These are phyloP conservation scores for Candolleomyces eurysporus DNA, from an alignment of 768 basidiomycete genomes.

Conservation along the genomic window DNA sequence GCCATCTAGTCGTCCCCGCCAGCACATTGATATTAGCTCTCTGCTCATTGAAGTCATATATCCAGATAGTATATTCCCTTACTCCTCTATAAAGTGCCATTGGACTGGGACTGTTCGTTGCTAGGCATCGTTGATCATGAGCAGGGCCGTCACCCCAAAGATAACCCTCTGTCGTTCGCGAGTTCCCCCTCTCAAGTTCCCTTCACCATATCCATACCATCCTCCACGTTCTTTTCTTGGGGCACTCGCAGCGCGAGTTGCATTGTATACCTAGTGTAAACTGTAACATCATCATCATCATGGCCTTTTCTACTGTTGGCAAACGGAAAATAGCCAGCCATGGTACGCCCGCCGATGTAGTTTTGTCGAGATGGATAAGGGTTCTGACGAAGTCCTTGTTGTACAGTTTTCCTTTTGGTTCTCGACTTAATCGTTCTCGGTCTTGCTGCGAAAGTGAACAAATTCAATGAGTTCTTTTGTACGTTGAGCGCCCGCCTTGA, in stretches of 20 bases:
- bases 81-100: too few species aligned
- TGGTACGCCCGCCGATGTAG: slow-evolving; percentile 17
- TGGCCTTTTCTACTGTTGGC: slow-evolving; percentile 23
- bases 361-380: neutral
- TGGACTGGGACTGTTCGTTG: too few species aligned
- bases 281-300: neutral
- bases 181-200: too few species aligned
- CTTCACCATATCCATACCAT: neutral
- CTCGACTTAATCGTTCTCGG: slow-evolving; percentile 51
- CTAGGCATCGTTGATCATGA: too few species aligned
- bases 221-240: neutral
- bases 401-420: slow-evolving; percentile 40
- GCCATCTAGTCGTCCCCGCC: too few species aligned
- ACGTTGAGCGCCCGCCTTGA: slow-evolving; percentile 21
- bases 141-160: too few species aligned
- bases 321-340: slow-evolving; percentile 28
- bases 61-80: too few species aligned
- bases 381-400: neutral
- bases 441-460: slow-evolving; percentile 51
- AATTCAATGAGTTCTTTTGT: slow-evolving; percentile 63
- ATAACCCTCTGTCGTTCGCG: too few species aligned
- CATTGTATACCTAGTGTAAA: slow-evolving; percentile 6
- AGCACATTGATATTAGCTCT: too few species aligned
- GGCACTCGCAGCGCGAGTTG: neutral
- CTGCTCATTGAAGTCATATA: too few species aligned